These are phyloP conservation scores for Dendrobium nobile DNA, from an alignment of 106 monocot species.

Conservation along the genomic window DNA sequence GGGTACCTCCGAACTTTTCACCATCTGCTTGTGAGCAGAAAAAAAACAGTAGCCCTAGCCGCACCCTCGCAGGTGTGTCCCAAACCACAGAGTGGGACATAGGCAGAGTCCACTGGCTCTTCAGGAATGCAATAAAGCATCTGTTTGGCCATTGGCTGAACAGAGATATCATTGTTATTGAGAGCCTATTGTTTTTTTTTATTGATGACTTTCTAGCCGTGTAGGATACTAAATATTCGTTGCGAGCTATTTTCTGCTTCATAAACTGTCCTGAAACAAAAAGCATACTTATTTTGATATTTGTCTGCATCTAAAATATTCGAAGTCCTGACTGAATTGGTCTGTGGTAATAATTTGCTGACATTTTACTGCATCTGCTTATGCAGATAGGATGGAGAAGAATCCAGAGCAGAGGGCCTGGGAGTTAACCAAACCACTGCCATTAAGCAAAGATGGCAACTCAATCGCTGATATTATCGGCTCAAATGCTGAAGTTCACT, in stretches of 20 bases:
- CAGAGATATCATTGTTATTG: not conserved
- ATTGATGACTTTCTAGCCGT: not conserved
- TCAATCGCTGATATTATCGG: constrained; percentile 44
- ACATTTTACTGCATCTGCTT: not conserved
- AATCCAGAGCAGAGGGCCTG: constrained; percentile 39
- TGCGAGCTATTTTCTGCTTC: not conserved
- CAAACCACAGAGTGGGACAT: too few species aligned
- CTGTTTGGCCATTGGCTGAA: too few species aligned
- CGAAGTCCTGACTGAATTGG: not conserved
- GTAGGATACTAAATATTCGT: not conserved
- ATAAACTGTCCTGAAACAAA: not conserved
- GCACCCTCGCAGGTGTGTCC: too few species aligned
- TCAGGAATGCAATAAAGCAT: too few species aligned
- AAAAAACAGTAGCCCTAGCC: too few species aligned
- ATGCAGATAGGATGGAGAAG: constrained; percentile 68
- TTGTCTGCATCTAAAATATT: not conserved
- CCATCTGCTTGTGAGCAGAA: not conserved
- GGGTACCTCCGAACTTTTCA: not conserved
- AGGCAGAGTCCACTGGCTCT: too few species aligned
- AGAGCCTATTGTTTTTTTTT: not conserved
- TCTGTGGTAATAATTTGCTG: not conserved
- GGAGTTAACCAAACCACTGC: constrained; percentile 64
- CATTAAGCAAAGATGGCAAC: constrained; percentile 51
- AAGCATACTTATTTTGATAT: not conserved
- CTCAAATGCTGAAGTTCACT: constrained; percentile 69